A percentile compares a stretch with the other conserved stretches of the same genome.
Evolutionary conservation across 1,284 basidiomycete genomes (phyloP).

Genomic region (Ustilago vetiveriae): DNA sequence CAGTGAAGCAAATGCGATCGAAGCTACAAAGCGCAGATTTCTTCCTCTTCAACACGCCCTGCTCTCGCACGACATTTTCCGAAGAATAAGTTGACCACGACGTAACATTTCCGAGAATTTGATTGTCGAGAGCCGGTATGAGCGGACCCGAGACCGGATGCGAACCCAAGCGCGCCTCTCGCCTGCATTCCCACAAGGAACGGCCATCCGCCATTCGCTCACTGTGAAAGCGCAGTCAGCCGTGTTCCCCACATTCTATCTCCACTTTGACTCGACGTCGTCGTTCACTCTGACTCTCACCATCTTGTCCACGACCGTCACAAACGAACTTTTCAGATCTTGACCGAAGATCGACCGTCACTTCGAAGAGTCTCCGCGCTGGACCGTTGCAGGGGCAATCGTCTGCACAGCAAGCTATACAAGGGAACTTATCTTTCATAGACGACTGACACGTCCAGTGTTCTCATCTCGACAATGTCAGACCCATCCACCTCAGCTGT

Average conservation of each 20-base stretch:
- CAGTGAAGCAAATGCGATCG: slow-evolving; percentile 24
- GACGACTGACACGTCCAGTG: not conserved
- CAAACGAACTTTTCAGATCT: no score
- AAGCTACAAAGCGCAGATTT: slow-evolving; percentile 2
- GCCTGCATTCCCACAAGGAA: no score
- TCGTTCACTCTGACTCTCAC: not conserved
- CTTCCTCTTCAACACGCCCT: slow-evolving; percentile 2
- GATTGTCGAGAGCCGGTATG: slow-evolving; percentile 1
- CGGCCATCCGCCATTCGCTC: slow-evolving; percentile 1
- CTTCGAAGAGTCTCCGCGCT: no score
- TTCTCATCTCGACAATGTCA: slow-evolving; percentile 23
- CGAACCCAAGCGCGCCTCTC: not conserved
- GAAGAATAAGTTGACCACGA: not conserved
- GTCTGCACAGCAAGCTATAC: no score
- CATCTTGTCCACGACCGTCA: not conserved
- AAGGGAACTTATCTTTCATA: not conserved
- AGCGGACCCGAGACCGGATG: slow-evolving; percentile 32
- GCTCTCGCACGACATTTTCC: slow-evolving; percentile 20
- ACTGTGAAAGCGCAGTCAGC: slow-evolving; percentile 22
- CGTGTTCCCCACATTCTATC: slow-evolving; percentile 25
- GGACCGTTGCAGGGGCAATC: no score
- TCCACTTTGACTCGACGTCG: slow-evolving; percentile 5
- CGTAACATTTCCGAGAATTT: slow-evolving; percentile 3
- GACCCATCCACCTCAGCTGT: slow-evolving; percentile 45
- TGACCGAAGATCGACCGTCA: no score